These are phyloP conservation scores for Chlorella sp. DNA, from an alignment of 139 green algal species.

Conservation along the genomic window DNA sequence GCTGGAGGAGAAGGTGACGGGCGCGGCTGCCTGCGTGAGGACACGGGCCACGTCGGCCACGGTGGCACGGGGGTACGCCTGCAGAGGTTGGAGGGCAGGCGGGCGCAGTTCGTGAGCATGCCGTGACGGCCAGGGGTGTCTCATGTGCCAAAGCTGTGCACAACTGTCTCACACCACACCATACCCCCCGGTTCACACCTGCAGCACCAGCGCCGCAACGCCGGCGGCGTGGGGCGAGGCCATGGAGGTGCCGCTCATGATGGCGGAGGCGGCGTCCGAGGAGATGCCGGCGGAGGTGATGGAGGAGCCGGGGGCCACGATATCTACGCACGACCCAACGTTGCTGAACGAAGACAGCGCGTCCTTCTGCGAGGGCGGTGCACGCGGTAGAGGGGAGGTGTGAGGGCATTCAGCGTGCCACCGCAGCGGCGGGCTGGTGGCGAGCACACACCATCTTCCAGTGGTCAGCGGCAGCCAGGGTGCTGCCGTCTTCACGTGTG, in stretches of 20 bases:
- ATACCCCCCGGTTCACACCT: no score
- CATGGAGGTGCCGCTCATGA: constrained; percentile 59
- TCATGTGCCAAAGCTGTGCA: no score
- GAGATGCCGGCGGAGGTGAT: constrained; percentile 10
- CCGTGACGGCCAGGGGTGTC: no score
- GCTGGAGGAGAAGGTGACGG: constrained; percentile 5
- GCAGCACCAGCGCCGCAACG: constrained; percentile 60
- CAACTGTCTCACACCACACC: no score
- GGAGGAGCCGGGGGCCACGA: constrained; percentile 67
- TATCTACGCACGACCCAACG: constrained; percentile 71
- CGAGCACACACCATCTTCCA: no score
- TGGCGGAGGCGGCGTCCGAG: not conserved
- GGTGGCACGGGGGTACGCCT: constrained; percentile 36
- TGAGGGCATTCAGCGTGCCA: no score
- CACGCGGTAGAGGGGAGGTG: not conserved
- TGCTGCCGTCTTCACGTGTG: no score
- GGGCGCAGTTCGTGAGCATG: no score
- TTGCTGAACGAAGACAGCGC: constrained; percentile 72
- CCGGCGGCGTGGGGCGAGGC: constrained; percentile 65
- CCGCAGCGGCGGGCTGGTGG: no score
- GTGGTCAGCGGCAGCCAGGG: no score
- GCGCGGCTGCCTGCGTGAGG: not conserved
- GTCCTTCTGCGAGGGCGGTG: constrained; percentile 18
- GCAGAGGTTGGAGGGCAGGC: not conserved
- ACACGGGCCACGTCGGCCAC: not conserved